Evolutionary conservation across 495 filamentous ascomycete genomes (phyloP).

Genomic region (Staphylotrichum longicolle): DNA sequence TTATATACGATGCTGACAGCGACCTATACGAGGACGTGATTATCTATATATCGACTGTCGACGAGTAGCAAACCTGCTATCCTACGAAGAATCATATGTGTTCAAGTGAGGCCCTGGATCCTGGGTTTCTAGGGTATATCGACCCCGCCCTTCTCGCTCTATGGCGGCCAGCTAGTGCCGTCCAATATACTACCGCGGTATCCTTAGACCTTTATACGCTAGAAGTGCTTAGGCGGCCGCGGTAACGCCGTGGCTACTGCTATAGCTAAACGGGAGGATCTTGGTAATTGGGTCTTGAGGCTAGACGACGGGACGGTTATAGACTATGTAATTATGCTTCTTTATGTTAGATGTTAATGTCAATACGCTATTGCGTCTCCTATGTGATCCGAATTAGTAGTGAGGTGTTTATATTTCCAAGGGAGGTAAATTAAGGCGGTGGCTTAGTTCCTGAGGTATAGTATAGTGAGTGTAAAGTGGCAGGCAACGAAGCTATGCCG

Average conservation of each 20-base stretch:
- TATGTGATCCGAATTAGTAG: too few species aligned
- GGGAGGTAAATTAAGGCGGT: too few species aligned
- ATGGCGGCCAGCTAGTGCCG: conserved; percentile 10
- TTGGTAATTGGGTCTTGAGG: background rate
- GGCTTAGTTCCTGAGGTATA: too few species aligned
- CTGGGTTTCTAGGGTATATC: conserved; percentile 12
- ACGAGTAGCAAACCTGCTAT: conserved; percentile 12
- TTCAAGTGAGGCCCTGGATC: conserved; percentile 7
- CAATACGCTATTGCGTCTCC: too few species aligned
- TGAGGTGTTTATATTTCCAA: too few species aligned
- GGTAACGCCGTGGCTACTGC: background rate
- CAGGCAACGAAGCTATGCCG: too few species aligned
- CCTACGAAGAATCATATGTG: conserved; percentile 9
- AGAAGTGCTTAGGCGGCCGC: conserved; percentile 5
- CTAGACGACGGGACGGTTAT: conserved; percentile 4
- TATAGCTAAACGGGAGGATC: conserved; percentile 1
- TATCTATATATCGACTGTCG: conserved; percentile 13
- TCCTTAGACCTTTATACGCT: background rate
- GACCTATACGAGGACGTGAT: conserved; percentile 12
- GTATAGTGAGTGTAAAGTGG: too few species aligned
- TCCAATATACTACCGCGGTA: conserved; percentile 6
- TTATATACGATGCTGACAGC: conserved; percentile 8
- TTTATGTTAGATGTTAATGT: background rate
- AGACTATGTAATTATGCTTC: background rate
- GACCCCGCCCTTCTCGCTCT: conserved; percentile 16